Evolutionary conservation across 202 grass and related monocot genomes (phyloP).

Genomic region (Panicum virgatum): DNA sequence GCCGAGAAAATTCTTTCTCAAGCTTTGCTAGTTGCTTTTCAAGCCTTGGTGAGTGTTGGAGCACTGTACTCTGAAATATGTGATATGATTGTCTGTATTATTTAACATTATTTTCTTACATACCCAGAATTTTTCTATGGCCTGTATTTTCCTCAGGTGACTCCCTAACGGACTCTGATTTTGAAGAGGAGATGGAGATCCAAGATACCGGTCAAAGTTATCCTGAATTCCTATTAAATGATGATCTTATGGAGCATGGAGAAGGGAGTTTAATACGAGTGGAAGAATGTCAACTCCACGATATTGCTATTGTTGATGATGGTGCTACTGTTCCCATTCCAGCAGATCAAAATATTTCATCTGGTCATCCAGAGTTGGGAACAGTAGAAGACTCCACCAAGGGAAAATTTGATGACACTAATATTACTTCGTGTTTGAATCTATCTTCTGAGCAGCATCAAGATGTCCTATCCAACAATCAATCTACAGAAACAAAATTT

Average conservation of each 20-base stretch:
- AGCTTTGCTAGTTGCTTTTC: constrained; percentile 77
- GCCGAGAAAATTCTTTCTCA: constrained; percentile 61
- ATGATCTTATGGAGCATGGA: constrained; percentile 25
- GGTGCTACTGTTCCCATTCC: constrained; percentile 30
- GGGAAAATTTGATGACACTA: constrained; percentile 13
- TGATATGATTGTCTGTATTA: constrained; percentile 11
- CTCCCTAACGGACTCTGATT: constrained; percentile 43
- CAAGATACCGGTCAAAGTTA: constrained; percentile 46
- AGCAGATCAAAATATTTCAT: constrained; percentile 35
- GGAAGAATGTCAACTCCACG: constrained; percentile 23
- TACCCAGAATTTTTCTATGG: constrained; percentile 20
- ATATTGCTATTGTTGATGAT: background rate
- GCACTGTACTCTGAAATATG: constrained; percentile 25
- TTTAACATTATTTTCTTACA: constrained; percentile 23
- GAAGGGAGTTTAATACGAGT: constrained; percentile 24
- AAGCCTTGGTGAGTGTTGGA: constrained; percentile 55
- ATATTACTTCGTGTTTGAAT: constrained; percentile 28
- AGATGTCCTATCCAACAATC: constrained; percentile 22
- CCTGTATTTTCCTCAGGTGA: constrained; percentile 51
- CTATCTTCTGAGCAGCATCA: constrained; percentile 8
- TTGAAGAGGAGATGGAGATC: constrained; percentile 46
- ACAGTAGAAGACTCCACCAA: constrained; percentile 25
- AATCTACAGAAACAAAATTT: constrained; percentile 10
- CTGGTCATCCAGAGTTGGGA: constrained; percentile 11
- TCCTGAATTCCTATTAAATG: constrained; percentile 6